Evolutionary conservation across 228 moss, liverwort and hornwort species (phyloP).

Genomic region (Sphagnum fallax): DNA sequence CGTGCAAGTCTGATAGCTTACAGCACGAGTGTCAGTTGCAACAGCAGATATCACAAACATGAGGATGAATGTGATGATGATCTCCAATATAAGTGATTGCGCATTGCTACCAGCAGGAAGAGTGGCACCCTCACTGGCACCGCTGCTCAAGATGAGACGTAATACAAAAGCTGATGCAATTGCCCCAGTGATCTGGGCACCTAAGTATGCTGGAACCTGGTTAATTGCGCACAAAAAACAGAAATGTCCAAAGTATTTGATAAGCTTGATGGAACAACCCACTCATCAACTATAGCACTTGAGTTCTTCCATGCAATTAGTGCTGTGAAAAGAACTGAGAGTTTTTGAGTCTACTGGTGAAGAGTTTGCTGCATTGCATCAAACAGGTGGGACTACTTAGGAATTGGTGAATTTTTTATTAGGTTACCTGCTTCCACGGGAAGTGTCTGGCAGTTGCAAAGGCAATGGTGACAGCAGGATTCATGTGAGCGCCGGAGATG

Average conservation of each 20-base stretch:
- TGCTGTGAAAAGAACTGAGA: too few species aligned
- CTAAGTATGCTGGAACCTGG: slow-evolving; percentile 44
- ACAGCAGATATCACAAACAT: slow-evolving; percentile 48
- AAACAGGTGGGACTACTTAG: too few species aligned
- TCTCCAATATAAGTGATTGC: slow-evolving; percentile 29
- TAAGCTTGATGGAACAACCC: too few species aligned
- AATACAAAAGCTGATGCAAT: slow-evolving; percentile 27
- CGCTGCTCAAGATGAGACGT: slow-evolving; percentile 26
- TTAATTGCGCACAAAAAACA: not conserved
- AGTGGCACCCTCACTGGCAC: slow-evolving; percentile 27
- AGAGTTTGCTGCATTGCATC: too few species aligned
- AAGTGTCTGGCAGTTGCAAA: slow-evolving; percentile 40
- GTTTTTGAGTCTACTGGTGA: too few species aligned
- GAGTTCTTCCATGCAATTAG: too few species aligned
- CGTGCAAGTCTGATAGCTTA: slow-evolving; percentile 3
- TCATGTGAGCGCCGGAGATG: slow-evolving; percentile 45
- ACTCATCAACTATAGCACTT: too few species aligned
- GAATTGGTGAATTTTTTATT: too few species aligned
- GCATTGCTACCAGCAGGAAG: slow-evolving; percentile 16
- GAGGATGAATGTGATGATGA: slow-evolving; percentile 44
- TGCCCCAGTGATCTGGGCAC: slow-evolving; percentile 31
- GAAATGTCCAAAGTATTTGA: too few species aligned
- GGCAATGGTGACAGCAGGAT: slow-evolving; percentile 40
- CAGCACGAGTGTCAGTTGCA: slow-evolving; percentile 41
- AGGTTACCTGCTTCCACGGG: slow-evolving; percentile 32